Base-by-base conservation (phyloP, 2,329 filamentous ascomycete species). In the Aspergillus sp. region DNA sequence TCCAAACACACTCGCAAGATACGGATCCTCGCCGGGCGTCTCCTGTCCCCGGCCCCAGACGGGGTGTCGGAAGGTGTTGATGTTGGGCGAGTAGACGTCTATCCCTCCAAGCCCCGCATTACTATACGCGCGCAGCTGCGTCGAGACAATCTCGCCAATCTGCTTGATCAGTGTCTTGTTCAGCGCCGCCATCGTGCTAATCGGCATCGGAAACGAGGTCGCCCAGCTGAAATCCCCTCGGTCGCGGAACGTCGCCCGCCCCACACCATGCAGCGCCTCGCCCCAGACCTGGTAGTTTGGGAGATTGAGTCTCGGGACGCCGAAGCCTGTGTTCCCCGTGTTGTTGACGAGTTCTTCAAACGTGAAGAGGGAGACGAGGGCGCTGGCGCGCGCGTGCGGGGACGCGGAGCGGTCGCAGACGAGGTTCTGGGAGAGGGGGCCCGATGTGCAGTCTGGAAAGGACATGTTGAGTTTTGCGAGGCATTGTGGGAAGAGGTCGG, bases 131-230 rank as follows among this genome's bases (percentile, higher is more conserved):
- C 89, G 80, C 0, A 85, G 86, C 70, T 91, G 88, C 0, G 83
- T 89, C 5, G 78, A 79, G 34, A 79, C 72, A 4, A 86, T 81
- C 2, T 73, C 79, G 2, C 83, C 88, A 3, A 91, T 83, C 6
- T 81, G 76, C 22, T 81, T 72, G 64, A 91, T 84, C 34, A 91
- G 74, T 0, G 82, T 81, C 64, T 89, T 86, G 64, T 91, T 87
- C 64, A 91, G 88, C 0, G 87, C 83, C 0, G 88, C 86, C 23
- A 84, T 83, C 67, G 87, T 83, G 2, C 84, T 74, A 55, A 91
- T 88, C 0, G 88, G 87, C 70, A 85, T 83, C 0, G 88, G 87
- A 68, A 90, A 91, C 0, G 84, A 87, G 0, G 88, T 90, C 0
- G 88, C 85, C 69, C 83, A 85, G 64, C 80, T 84, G 70, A 82